Percentiles rank a stretch among this genome's conserved stretches.
Conservation (phyloP, 2,329 filamentous ascomycete species). For the Colletotrichum spaethianum region DNA sequence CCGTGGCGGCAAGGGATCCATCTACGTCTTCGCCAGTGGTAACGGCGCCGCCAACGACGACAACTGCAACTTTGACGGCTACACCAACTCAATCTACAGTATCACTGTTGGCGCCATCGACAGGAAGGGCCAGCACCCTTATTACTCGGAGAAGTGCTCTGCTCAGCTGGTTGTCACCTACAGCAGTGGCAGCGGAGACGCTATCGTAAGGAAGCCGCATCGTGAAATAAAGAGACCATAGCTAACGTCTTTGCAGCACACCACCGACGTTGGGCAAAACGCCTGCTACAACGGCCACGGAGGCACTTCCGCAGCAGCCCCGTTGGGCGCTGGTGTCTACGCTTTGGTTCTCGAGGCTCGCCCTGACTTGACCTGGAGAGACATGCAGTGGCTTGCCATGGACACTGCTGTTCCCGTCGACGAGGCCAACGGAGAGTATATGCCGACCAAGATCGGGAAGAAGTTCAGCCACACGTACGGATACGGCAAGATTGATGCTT, state of each 20-base stretch:
- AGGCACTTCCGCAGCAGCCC: slow-evolving; percentile 95
- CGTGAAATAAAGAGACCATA: background rate
- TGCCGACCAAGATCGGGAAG: slow-evolving; percentile 83
- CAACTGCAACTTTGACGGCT: slow-evolving; percentile 99
- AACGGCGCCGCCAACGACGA: slow-evolving; percentile 91
- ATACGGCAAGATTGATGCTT: slow-evolving; percentile 95
- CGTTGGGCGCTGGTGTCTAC: slow-evolving; percentile 91
- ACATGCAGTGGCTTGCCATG: slow-evolving; percentile 92
- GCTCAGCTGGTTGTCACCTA: slow-evolving; percentile 97
- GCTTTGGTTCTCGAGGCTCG: slow-evolving; percentile 88
- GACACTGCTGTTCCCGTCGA: slow-evolving; percentile 88
- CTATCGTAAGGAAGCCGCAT: slow-evolving; percentile 72
- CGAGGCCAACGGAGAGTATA: slow-evolving; percentile 79
- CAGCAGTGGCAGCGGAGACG: slow-evolving; percentile 89
- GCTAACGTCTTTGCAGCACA: slow-evolving; percentile 71
- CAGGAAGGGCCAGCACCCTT: slow-evolving; percentile 87
- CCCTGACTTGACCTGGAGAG: slow-evolving; percentile 92
- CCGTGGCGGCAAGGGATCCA: slow-evolving; percentile 84
- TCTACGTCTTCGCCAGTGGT: slow-evolving; percentile 97
- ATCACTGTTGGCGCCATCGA: slow-evolving; percentile 97
- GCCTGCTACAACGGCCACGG: slow-evolving; percentile 87
- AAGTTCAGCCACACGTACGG: slow-evolving; percentile 95
- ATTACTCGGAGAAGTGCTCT: slow-evolving; percentile 97
- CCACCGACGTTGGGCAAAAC: slow-evolving; percentile 91
- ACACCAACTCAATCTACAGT: slow-evolving; percentile 99